Conservation (phyloP, 768 basidiomycete species). For the Panus rudis region DNA sequence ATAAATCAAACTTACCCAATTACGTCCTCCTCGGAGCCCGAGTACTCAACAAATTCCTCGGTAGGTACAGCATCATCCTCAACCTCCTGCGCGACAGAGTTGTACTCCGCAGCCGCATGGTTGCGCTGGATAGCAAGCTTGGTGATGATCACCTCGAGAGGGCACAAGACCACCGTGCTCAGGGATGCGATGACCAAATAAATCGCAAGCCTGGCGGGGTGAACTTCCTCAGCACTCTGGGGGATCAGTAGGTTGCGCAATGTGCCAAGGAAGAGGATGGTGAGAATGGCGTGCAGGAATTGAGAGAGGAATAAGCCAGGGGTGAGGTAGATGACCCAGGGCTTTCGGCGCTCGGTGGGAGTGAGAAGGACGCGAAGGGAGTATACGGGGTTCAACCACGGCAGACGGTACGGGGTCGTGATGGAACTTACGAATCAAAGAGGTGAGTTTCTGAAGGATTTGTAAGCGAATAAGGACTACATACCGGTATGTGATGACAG, state of each 20-base stretch:
- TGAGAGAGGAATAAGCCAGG: constrained; percentile 52
- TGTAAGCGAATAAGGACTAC: constrained; percentile 12
- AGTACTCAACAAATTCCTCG: constrained; percentile 63
- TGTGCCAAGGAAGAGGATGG: constrained; percentile 35
- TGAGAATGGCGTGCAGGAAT: constrained; percentile 37
- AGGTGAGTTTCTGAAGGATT: constrained; percentile 3
- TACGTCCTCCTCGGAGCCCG: constrained; percentile 72
- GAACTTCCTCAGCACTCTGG: constrained; percentile 34
- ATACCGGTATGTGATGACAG: constrained; percentile 73
- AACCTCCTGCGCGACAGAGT: constrained; percentile 68
- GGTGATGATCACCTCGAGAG: constrained; percentile 74
- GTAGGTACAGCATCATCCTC: constrained; percentile 56
- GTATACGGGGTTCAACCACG: constrained; percentile 49
- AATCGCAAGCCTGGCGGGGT: constrained; percentile 41
- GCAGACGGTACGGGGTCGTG: constrained; percentile 73
- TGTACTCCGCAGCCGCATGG: constrained; percentile 67
- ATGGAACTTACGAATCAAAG: constrained; percentile 47
- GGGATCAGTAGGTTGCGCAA: constrained; percentile 53
- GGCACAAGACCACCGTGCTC: constrained; percentile 56
- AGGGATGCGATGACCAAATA: constrained; percentile 51
- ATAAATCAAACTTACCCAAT: constrained; percentile 52
- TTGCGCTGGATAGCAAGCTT: constrained; percentile 81
- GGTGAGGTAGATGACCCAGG: constrained; percentile 77
- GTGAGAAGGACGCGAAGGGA: constrained; percentile 70
- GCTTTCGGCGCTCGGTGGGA: constrained; percentile 69